Evolutionary conservation across 352 stramenopile species (phyloP).

Genomic region (Phytophthora macrochlamydospora): DNA sequence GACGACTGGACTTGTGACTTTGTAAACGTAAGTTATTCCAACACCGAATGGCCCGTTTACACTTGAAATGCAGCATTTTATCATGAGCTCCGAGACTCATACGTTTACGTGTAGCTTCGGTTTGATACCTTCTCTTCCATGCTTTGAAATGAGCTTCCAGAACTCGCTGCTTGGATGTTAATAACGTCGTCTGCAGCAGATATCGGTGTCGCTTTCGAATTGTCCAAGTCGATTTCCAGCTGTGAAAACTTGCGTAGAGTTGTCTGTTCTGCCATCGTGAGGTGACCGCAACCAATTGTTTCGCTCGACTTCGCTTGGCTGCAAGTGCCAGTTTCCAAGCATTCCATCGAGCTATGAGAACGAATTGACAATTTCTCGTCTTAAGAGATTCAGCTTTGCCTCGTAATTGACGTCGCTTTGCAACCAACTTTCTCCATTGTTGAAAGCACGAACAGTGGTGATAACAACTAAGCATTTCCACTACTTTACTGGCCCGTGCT

Average conservation of each 20-base stretch:
- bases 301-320: conserved; percentile 12
- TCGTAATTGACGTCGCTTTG: conserved; percentile 2
- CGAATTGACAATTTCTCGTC: not conserved
- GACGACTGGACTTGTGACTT: conserved; percentile 5
- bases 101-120: not conserved
- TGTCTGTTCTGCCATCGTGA: conserved; percentile 34
- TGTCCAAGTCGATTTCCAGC: conserved; percentile 41
- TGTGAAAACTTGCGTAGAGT: conserved; percentile 29
- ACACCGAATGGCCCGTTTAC: conserved; percentile 14
- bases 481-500: not conserved
- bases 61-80: conserved; percentile 16
- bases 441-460: conserved; percentile 19
- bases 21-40: conserved; percentile 6
- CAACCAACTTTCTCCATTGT: conserved; percentile 21
- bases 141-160: conserved; percentile 28
- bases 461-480: conserved; percentile 11
- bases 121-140: conserved; percentile 25
- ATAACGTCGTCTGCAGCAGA: conserved; percentile 18
- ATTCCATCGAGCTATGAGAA: conserved; percentile 19
- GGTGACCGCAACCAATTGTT: conserved; percentile 19
- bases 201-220: conserved; percentile 33
- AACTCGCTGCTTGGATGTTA: conserved; percentile 18
- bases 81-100: not conserved
- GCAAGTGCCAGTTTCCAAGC: conserved; percentile 23
- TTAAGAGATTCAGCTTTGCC: not conserved